These are phyloP conservation scores for Rhamnella rubrinervis DNA, from an alignment of 331 rosid genomes.

Conservation along the genomic window DNA sequence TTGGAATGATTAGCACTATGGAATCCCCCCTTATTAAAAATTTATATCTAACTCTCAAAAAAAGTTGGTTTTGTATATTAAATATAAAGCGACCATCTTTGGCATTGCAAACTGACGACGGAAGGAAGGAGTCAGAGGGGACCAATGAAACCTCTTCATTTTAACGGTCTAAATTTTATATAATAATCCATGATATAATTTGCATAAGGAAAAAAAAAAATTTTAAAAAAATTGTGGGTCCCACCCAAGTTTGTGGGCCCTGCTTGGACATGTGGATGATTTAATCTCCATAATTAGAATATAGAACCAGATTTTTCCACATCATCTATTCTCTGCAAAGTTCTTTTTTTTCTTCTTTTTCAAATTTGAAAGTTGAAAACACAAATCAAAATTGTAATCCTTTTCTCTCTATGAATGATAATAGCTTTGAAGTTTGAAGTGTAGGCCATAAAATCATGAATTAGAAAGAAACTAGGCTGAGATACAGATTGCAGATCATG, in stretches of 20 bases:
- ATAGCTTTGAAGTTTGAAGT: no score
- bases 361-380: no score
- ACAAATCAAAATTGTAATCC: no score
- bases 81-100: conserved; percentile 19
- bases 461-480: no score
- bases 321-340: no score
- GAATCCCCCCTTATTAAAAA: conserved; percentile 35
- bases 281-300: no score
- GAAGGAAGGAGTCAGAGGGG: conserved; percentile 39
- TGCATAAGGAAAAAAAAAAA: background rate
- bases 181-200: conserved; percentile 10
- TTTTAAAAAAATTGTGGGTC: conserved; percentile 11
- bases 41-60: conserved; percentile 34
- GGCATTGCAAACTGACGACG: conserved; percentile 44
- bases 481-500: no score
- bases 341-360: no score
- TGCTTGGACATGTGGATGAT: no score
- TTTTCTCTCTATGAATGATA: no score
- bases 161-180: conserved; percentile 35
- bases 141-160: conserved; percentile 28
- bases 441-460: no score
- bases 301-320: no score
- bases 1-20: conserved; percentile 52
- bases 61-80: background rate
- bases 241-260: background rate